Percentiles rank a stretch among this genome's conserved stretches.
Conservation (phyloP, 108 stramenopile genomes). For the Skeletonema grethae region DNA sequence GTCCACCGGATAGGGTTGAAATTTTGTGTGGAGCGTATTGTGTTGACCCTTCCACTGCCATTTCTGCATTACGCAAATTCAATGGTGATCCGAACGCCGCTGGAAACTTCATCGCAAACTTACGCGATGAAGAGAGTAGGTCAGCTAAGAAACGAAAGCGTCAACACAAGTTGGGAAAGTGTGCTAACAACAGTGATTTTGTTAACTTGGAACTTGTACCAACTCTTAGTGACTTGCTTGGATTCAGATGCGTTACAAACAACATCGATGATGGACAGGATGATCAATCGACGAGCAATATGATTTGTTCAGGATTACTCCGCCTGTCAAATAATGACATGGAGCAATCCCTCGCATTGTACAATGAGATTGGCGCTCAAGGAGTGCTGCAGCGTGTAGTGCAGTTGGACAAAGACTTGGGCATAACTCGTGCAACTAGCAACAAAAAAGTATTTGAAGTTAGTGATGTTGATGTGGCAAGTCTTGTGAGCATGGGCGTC, state of each 20-base stretch:
- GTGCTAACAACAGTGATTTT: conserved; percentile 20
- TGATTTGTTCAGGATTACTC: conserved; percentile 25
- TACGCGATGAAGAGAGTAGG: conserved; percentile 10
- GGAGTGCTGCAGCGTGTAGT: conserved; percentile 12
- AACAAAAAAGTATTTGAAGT: not conserved
- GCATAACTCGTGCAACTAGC: not conserved
- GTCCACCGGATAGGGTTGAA: conserved; percentile 13
- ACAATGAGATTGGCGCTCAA: conserved; percentile 19
- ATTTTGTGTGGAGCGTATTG: conserved; percentile 16
- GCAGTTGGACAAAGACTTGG: conserved; percentile 7
- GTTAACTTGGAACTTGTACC: conserved; percentile 25
- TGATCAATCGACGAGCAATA: conserved; percentile 14
- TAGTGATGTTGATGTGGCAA: conserved; percentile 23
- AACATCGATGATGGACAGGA: not conserved
- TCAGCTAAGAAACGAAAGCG: conserved; percentile 6
- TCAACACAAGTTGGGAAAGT: conserved; percentile 22
- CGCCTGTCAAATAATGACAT: conserved; percentile 30
- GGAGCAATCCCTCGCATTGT: conserved; percentile 19
- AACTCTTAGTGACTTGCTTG: conserved; percentile 13
- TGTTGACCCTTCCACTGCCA: conserved; percentile 13
- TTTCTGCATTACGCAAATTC: conserved; percentile 24
- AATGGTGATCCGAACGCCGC: conserved; percentile 30
- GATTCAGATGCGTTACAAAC: not conserved
- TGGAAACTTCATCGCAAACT: conserved; percentile 12
- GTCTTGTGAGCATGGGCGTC: conserved; percentile 28